Evolutionary conservation across 1,284 basidiomycete species (phyloP), one percentile per base, ranked within the genome.

Genomic region (Cryptococcus neoformans): DNA sequence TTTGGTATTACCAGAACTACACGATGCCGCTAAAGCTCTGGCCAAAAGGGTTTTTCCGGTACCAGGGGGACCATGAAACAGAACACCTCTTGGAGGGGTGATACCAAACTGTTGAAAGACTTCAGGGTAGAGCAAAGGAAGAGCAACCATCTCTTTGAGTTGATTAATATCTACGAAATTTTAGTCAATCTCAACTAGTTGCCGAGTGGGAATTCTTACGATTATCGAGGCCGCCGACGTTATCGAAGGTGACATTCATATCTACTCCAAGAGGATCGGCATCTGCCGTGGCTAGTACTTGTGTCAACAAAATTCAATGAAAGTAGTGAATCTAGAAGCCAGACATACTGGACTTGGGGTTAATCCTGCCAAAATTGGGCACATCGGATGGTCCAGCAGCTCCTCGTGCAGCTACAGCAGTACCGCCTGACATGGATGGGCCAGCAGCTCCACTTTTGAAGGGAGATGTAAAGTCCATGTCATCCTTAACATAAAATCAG

Each of bases 141-240:
- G 83, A 17, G 95, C 83, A 0, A 97, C 97, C 96, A 99, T 99
- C 75, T 99, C 96, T 79, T 98, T 99, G 62, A 99, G 80, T 39
- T 93, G 90, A 71, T 96, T 93, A 62, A 99, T 96, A 72, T 99
- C 89, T 91, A 53, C 45, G 58, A 12, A 4, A 28, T 54, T 39
- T 64, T 58, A 3, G 38, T 41, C 44, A 47, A n/a, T 11, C 34
- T 14, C 14, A 8, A 40, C 21, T 41, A 41, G 49, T 14, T 21
- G 5, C 36, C 7, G 6, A 56, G 40, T 17, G 48, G 53, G 40
- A 35, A 55, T 39, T n/a, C 89, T 73, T 67, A 92, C 90, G 95
- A 56, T 90, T 87, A 69, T 98, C 94, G 42, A 99, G 80, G 5
- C 96, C 96, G 39, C 96, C 96, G n/a, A 99, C 92, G 77, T 93